These are phyloP conservation scores for Globisporangium parvum DNA, from an alignment of 352 stramenopile genomes.

Conservation along the genomic window DNA sequence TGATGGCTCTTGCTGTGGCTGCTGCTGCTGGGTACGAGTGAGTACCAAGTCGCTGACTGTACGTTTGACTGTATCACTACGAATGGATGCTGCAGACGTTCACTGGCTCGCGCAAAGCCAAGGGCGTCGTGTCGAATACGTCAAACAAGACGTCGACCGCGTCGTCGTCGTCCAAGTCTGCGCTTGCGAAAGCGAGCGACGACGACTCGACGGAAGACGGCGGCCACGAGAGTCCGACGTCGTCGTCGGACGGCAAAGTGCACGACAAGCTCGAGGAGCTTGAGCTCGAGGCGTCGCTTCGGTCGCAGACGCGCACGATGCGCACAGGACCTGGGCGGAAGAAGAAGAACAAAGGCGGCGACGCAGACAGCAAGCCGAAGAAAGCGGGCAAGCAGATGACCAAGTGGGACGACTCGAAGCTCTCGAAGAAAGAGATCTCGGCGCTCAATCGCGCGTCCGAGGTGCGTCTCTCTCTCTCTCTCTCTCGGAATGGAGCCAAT, in stretches of 20 bases:
- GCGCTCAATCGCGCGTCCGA: constrained; percentile 65
- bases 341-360: constrained; percentile 39
- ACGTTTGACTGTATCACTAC: no score
- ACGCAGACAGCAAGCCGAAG: constrained; percentile 39
- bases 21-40: not conserved
- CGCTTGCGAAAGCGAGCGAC: constrained; percentile 29
- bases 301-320: constrained; percentile 46
- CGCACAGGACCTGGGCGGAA: constrained; percentile 60
- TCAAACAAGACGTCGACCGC: constrained; percentile 37
- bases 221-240: constrained; percentile 34
- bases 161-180: constrained; percentile 31
- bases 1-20: not conserved
- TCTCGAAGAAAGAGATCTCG: constrained; percentile 78
- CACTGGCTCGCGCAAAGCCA: constrained; percentile 59
- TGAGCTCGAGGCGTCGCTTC: constrained; percentile 38
- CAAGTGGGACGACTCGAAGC: constrained; percentile 81
- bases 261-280: constrained; percentile 57
- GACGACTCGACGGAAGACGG: constrained; percentile 56
- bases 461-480: constrained; percentile 22
- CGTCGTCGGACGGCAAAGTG: constrained; percentile 35
- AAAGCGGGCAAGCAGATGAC: constrained; percentile 74
- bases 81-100: constrained; percentile 26
- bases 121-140: constrained; percentile 40
- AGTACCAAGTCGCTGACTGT: not conserved
- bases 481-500: not conserved